Evolutionary conservation across 176 grass and related monocot genomes (phyloP).

Genomic region (Lolium rigidum): DNA sequence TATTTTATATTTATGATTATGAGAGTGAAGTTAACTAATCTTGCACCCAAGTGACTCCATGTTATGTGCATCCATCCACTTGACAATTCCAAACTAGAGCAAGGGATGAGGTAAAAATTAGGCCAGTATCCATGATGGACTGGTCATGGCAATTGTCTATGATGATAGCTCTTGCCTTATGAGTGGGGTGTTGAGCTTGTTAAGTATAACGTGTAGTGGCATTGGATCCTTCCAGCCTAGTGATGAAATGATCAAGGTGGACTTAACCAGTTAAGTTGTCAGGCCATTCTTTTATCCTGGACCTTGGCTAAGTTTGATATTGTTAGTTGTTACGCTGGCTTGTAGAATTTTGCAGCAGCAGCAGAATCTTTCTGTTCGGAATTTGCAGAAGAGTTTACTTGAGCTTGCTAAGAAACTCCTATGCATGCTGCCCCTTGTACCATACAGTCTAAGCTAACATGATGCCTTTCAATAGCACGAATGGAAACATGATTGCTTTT

Average conservation of each 20-base stretch:
- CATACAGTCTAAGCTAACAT: not conserved
- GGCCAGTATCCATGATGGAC: not conserved
- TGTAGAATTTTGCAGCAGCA: not conserved
- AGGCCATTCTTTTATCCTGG: not conserved
- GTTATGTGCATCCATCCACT: not conserved
- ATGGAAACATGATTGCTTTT: not conserved
- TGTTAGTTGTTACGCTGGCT: not conserved
- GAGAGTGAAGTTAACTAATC: not conserved
- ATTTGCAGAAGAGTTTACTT: not conserved
- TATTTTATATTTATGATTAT: not conserved
- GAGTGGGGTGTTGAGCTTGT: not conserved
- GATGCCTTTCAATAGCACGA: not conserved
- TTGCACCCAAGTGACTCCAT: not conserved
- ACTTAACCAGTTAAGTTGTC: not conserved
- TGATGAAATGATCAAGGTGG: slow-evolving; percentile 7
- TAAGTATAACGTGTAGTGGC: not conserved
- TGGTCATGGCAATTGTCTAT: not conserved
- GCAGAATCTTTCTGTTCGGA: not conserved
- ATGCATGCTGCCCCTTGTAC: not conserved
- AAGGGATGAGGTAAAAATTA: not conserved
- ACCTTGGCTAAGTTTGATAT: not conserved
- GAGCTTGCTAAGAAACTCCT: not conserved
- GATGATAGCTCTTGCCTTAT: slow-evolving; percentile 9
- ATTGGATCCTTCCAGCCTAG: not conserved
- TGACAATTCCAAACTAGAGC: not conserved